These are phyloP conservation scores for Grigorovia humatica DNA, from an alignment of 805 yeast genomes.

Conservation along the genomic window DNA sequence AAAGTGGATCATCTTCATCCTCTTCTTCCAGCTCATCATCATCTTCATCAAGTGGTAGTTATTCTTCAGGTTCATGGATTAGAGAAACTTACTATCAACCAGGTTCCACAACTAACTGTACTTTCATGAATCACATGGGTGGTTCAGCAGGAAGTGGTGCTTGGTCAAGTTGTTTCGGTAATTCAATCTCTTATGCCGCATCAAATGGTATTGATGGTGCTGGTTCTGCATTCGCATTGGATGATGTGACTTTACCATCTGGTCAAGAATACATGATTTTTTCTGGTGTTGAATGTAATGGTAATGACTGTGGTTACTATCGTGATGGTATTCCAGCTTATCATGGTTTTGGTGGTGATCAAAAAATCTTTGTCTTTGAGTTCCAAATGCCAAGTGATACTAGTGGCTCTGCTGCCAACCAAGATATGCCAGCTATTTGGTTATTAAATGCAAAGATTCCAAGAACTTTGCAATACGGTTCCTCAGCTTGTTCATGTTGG, in stretches of 20 bases:
- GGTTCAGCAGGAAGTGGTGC: slow-evolving; percentile 78
- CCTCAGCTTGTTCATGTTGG: slow-evolving; percentile 88
- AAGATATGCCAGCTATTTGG: slow-evolving; percentile 98
- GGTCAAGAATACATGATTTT: slow-evolving; percentile 76
- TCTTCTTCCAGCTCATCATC: slow-evolving; percentile 6
- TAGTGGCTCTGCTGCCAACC: slow-evolving; percentile 41
- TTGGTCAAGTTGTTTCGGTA: slow-evolving; percentile 81
- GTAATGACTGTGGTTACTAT: slow-evolving; percentile 72
- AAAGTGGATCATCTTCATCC: not conserved
- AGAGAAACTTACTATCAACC: slow-evolving; percentile 69
- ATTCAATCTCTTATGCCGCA: slow-evolving; percentile 79
- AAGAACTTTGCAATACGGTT: slow-evolving; percentile 92
- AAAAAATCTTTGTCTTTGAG: slow-evolving; percentile 85
- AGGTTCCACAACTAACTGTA: slow-evolving; percentile 59
- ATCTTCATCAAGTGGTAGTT: slow-evolving; percentile 22
- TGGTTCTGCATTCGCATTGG: slow-evolving; percentile 53
- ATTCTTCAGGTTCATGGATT: slow-evolving; percentile 51
- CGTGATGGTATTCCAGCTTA: slow-evolving; percentile 82
- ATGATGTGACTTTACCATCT: slow-evolving; percentile 58
- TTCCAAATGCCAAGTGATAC: slow-evolving; percentile 82
- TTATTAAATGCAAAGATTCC: slow-evolving; percentile 90
- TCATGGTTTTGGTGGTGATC: slow-evolving; percentile 82
- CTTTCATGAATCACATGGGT: slow-evolving; percentile 82
- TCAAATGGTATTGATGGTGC: slow-evolving; percentile 71
- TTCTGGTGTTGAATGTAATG: slow-evolving; percentile 54